Evolutionary conservation across 805 yeast genomes (phyloP).

Genomic region (Wickerhamiella qilinensis): DNA sequence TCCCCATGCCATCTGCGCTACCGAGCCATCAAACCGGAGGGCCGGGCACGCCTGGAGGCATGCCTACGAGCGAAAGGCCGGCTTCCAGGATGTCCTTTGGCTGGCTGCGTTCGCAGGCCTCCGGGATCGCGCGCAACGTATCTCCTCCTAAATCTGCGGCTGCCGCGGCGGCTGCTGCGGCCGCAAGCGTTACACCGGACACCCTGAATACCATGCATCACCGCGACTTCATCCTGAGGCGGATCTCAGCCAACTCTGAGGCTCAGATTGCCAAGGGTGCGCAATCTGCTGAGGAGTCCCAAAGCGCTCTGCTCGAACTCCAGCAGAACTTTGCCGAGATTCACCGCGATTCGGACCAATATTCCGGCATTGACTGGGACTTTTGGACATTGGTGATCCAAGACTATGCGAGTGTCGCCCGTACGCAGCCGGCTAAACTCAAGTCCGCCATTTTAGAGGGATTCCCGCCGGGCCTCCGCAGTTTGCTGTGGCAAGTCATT

Average conservation of each 20-base stretch:
- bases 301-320: constrained; percentile 26
- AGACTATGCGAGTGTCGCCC: constrained; percentile 55
- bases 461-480: constrained; percentile 71
- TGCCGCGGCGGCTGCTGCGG: background rate
- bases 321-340: constrained; percentile 20
- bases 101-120: background rate
- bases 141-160: background rate
- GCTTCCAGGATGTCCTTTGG: too few species aligned
- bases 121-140: background rate
- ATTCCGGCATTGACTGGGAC: constrained; percentile 26
- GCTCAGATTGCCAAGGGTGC: constrained; percentile 3
- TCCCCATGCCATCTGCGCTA: too few species aligned
- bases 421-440: constrained; percentile 41
- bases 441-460: constrained; percentile 53
- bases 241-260: constrained; percentile 13
- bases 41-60: too few species aligned
- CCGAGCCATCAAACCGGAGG: too few species aligned
- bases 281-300: constrained; percentile 31
- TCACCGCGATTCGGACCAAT: constrained; percentile 6
- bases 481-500: constrained; percentile 84
- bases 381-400: constrained; percentile 77
- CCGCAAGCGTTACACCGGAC: background rate
- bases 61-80: too few species aligned
- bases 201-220: background rate
- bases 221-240: constrained; percentile 12